These are phyloP conservation scores for Proliferodiscus dingleyae DNA, from an alignment of 2,329 filamentous ascomycete genomes.

Conservation along the genomic window DNA sequence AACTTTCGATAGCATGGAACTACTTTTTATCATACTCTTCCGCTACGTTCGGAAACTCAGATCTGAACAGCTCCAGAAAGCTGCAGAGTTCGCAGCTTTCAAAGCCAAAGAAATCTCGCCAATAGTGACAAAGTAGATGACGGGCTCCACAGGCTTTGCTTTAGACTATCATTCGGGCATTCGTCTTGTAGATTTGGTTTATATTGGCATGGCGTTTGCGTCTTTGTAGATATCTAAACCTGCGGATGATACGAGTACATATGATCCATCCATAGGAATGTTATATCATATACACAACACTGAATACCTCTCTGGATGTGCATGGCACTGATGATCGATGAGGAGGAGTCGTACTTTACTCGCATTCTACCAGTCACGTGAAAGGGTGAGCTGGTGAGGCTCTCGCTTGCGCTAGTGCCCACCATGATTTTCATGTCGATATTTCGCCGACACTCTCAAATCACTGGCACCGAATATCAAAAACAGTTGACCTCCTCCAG, in stretches of 20 bases:
- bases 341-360: no score
- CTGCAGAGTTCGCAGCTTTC: constrained; percentile 57
- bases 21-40: constrained; percentile 81
- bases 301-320: no score
- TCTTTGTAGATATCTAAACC: constrained; percentile 9
- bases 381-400: no score
- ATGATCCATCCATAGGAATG: neutral
- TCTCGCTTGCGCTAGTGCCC: no score
- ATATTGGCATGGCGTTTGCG: constrained; percentile 9
- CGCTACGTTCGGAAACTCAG: constrained; percentile 71
- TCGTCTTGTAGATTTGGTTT: neutral
- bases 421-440: no score
- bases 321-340: no score
- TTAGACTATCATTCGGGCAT: neutral
- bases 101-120: constrained; percentile 43
- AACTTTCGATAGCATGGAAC: constrained; percentile 61
- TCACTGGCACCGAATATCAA: neutral
- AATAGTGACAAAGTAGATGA: constrained; percentile 27
- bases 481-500: constrained; percentile 7
- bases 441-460: no score
- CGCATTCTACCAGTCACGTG: no score
- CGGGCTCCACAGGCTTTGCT: no score
- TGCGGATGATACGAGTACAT: constrained; percentile 1
- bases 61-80: constrained; percentile 63
- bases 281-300: no score